Base-by-base conservation (phyloP, 2,329 filamentous ascomycete species). In the Hypoxylon sp. region DNA sequence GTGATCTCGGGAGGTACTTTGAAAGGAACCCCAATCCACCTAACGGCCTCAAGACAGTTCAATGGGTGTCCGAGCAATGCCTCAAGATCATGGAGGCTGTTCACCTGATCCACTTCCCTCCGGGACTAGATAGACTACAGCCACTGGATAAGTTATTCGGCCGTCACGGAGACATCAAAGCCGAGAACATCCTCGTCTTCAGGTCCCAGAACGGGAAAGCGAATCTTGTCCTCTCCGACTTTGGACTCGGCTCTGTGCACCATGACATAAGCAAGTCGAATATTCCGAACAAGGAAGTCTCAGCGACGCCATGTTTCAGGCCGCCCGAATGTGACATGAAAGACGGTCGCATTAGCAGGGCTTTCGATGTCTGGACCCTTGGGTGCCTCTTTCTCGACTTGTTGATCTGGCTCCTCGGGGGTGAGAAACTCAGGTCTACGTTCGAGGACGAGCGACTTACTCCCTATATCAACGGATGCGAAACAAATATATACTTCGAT, bases 81-180 rank as follows among this genome's bases (percentile, higher is more conserved):
- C 23, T 46, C 2, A 60, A 34, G 12, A 41, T 70, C 3, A 51
- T 53, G 11, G 60, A 45, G 7, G 68, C 62, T 2, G 37, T 73
- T 2, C n/a, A 63, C 6, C 9, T 27, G 1, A 69, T 74, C 5
- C 72, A 73, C 30, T 54, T 57, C 1, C 63, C 63, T 25, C 61
- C 53, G 2, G 47, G 9, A 3, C 19, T 27, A 2, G 19, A 59
- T 46, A 67, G 43, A 6, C 37, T 55, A 12, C 27, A 39, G 11
- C 53, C 12, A 12, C 7, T 16, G 6, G 50, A 48, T 2, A 56
- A n/a, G 14, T 3, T 47, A n/a, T 73, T 60, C 21, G 74, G 72
- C 7, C 67, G 70, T 12, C 75, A 78, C 60, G 74, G 74, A 11
- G 74, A 76, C 43, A 71, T 78, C 11, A 69, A 64, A 29, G 58